phyloP scores from a whole-genome alignment of 2,329 filamentous ascomycete species.

The Botryotinia calthae region DNA sequence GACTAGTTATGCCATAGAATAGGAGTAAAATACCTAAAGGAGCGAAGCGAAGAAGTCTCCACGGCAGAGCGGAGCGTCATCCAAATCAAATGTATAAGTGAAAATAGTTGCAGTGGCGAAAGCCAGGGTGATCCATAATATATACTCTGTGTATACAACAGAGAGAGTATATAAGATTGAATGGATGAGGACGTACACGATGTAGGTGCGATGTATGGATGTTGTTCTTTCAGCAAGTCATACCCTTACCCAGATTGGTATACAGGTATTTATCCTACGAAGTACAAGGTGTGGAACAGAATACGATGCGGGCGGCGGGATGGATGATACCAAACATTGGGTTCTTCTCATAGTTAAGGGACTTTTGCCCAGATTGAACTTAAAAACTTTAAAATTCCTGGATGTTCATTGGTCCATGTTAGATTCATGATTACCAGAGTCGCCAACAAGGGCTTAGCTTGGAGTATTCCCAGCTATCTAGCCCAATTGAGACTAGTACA shows the following conservation, averaged over 20 bases:
- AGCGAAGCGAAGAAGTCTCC: background rate
- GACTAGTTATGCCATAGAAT: background rate
- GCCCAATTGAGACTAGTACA: background rate
- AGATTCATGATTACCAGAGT: background rate
- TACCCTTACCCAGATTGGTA: background rate
- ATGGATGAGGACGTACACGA: too few species aligned
- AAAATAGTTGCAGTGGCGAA: background rate
- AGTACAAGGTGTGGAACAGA: background rate
- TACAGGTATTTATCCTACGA: background rate
- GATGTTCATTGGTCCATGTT: background rate
- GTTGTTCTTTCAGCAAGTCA: background rate
- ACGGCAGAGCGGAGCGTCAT: background rate
- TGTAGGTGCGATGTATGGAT: background rate
- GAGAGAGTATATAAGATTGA: too few species aligned
- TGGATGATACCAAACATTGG: background rate
- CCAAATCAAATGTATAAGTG: background rate
- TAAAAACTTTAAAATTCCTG: background rate
- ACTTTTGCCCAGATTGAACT: too few species aligned
- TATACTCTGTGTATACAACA: too few species aligned
- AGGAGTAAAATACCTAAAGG: background rate
- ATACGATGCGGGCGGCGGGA: background rate
- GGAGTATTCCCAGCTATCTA: background rate
- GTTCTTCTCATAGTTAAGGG: background rate
- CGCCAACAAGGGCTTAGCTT: background rate
- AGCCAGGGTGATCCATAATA: too few species aligned